Percentiles rank a stretch among this genome's conserved stretches.
Evolutionary conservation across 164 flowering plant genomes (phyloP).

Genomic region (Cinnamomum micranthum): DNA sequence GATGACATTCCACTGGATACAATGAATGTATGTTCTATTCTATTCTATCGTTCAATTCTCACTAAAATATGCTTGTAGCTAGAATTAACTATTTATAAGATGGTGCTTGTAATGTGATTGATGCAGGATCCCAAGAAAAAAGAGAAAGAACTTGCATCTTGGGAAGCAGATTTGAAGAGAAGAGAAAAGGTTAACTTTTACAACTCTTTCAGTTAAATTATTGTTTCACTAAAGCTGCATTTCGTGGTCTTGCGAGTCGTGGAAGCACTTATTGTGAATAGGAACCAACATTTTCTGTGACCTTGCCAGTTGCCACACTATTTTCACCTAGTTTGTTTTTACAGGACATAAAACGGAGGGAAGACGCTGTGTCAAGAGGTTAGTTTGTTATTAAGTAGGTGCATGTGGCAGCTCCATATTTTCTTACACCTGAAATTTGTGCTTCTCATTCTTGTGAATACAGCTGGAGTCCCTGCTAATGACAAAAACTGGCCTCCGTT

Average conservation of each 20-base stretch:
- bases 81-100: background rate
- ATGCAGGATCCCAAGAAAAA: slow-evolving; percentile 15
- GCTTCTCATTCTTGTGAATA: slow-evolving; percentile 10
- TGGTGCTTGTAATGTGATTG: background rate
- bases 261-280: background rate
- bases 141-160: slow-evolving; percentile 11
- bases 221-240: background rate
- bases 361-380: slow-evolving; percentile 83
- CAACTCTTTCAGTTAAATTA: background rate
- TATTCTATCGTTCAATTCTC: background rate
- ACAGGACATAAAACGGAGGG: slow-evolving; percentile 89
- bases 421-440: background rate
- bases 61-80: background rate
- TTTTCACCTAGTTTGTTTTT: background rate
- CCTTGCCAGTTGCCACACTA: no score
- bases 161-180: slow-evolving; percentile 71
- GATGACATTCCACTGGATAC: slow-evolving; percentile 78
- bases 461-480: slow-evolving; percentile 77
- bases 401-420: background rate
- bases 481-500: slow-evolving; percentile 96
- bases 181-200: slow-evolving; percentile 54
- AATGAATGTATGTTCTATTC: slow-evolving; percentile 8
- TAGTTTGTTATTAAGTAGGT: slow-evolving; percentile 9
- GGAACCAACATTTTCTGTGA: background rate
- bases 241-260: background rate